These are phyloP conservation scores for Colletotrichum sp. DNA, from an alignment of 2,329 filamentous ascomycete species.

Conservation along the genomic window DNA sequence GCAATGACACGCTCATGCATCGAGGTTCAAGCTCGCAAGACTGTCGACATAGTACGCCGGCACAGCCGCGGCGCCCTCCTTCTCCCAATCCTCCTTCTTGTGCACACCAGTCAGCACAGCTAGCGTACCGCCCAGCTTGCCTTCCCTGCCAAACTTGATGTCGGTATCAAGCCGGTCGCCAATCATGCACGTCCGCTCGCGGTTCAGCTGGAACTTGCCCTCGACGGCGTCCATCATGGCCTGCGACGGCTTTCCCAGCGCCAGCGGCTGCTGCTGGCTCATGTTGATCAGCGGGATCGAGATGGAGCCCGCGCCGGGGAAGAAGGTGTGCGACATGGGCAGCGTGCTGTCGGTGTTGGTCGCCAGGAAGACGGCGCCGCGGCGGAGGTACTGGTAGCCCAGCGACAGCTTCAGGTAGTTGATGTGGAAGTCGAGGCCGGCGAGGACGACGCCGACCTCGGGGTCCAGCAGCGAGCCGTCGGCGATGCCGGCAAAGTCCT, in stretches of 20 bases:
- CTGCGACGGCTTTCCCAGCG: conserved; percentile 93
- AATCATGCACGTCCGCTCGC: conserved; percentile 89
- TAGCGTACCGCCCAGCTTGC: conserved; percentile 87
- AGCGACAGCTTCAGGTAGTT: conserved; percentile 92
- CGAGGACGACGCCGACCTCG: conserved; percentile 87
- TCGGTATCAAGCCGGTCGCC: conserved; percentile 94
- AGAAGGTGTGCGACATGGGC: conserved; percentile 80
- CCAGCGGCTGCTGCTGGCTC: conserved; percentile 71
- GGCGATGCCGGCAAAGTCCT: conserved; percentile 81
- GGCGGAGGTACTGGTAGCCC: conserved; percentile 84
- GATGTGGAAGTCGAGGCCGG: conserved; percentile 90
- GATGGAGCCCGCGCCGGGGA: conserved; percentile 89
- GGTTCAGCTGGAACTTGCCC: conserved; percentile 90
- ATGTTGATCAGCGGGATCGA: conserved; percentile 80
- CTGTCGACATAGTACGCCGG: conserved; percentile 86
- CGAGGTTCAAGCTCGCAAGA: conserved; percentile 71
- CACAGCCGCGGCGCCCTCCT: conserved; percentile 68
- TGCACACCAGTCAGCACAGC: conserved; percentile 90
- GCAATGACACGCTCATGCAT: neutral
- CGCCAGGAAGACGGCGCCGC: conserved; percentile 85
- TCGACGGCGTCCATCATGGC: conserved; percentile 99
- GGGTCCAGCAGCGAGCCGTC: conserved; percentile 80
- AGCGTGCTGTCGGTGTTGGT: conserved; percentile 94
- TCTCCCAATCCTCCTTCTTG: conserved; percentile 83
- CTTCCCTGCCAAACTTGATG: conserved; percentile 93